phyloP scores from a whole-genome alignment of 257 asterid species.

The Ilex asprella region DNA sequence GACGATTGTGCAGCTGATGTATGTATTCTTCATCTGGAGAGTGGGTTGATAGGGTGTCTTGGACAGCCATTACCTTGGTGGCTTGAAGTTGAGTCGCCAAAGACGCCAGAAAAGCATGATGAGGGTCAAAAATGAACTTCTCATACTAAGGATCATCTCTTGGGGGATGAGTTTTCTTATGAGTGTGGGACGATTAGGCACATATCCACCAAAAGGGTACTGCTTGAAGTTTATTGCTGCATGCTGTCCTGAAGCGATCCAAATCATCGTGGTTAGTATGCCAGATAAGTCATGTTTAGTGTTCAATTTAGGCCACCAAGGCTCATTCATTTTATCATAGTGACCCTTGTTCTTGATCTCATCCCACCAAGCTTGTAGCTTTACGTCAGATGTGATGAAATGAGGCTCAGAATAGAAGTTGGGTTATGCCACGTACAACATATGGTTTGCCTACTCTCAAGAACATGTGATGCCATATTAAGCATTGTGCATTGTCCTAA shows the following conservation, averaged over 20 bases:
- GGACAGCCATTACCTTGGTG: constrained; percentile 92
- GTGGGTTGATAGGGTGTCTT: constrained; percentile 81
- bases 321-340: constrained; percentile 54
- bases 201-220: constrained; percentile 85
- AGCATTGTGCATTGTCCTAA: too few relatives aligned
- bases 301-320: constrained; percentile 82
- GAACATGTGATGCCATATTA: too few relatives aligned
- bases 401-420: constrained; percentile 55
- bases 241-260: constrained; percentile 93
- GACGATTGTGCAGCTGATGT: constrained; percentile 51
- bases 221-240: constrained; percentile 98
- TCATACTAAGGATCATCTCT: constrained; percentile 45
- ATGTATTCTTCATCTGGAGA: constrained; percentile 84
- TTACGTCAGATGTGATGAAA: constrained; percentile 53
- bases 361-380: constrained; percentile 89
- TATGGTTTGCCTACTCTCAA: too few relatives aligned
- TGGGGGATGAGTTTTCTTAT: constrained; percentile 65
- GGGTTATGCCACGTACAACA: too few relatives aligned
- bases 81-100: constrained; percentile 92
- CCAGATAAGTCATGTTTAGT: constrained; percentile 61
- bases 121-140: constrained; percentile 59
- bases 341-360: constrained; percentile 84
- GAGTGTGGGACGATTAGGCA: constrained; percentile 84
- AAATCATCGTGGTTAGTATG: constrained; percentile 66
- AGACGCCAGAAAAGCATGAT: constrained; percentile 66